These are phyloP conservation scores for Auriscalpium microsporum DNA, from an alignment of 768 basidiomycete species.

Conservation along the genomic window DNA sequence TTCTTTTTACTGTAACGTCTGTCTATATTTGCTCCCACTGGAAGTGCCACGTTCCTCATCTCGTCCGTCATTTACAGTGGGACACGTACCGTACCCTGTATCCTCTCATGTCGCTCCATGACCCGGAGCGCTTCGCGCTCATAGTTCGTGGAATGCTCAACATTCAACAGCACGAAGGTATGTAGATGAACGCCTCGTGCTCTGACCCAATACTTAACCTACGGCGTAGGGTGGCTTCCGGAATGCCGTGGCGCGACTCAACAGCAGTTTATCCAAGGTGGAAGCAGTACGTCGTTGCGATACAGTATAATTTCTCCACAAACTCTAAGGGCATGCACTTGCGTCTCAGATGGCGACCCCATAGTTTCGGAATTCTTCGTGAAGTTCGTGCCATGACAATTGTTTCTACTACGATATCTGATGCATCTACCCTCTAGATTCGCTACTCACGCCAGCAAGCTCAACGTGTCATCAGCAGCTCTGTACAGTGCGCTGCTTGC, in stretches of 20 bases:
- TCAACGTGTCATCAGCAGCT: conserved; percentile 40
- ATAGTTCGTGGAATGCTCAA: conserved; percentile 61
- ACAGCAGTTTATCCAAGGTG: conserved; percentile 48
- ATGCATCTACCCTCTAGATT: conserved; percentile 29
- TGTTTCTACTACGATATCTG: not conserved
- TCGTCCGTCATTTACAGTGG: conserved; percentile 32
- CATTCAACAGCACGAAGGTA: conserved; percentile 59
- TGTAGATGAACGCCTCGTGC: conserved; percentile 36
- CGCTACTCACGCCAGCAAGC: conserved; percentile 35
- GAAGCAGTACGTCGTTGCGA: conserved; percentile 35
- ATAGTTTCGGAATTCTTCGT: conserved; percentile 59
- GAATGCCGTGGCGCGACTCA: conserved; percentile 53
- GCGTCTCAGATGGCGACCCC: conserved; percentile 45
- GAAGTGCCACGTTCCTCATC: not conserved
- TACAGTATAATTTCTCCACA: too few species aligned
- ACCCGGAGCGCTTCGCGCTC: conserved; percentile 46
- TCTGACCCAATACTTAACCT: not conserved
- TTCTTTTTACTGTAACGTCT: conserved; percentile 61
- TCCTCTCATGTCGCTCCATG: conserved; percentile 56
- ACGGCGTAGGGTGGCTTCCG: conserved; percentile 48
- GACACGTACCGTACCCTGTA: conserved; percentile 58
- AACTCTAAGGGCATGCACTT: not conserved
- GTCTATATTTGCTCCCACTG: conserved; percentile 10
- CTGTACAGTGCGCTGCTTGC: conserved; percentile 51
- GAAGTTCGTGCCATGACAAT: conserved; percentile 31